phyloP scores from a whole-genome alignment of 257 asterid species.

The Primulina tabacum region DNA sequence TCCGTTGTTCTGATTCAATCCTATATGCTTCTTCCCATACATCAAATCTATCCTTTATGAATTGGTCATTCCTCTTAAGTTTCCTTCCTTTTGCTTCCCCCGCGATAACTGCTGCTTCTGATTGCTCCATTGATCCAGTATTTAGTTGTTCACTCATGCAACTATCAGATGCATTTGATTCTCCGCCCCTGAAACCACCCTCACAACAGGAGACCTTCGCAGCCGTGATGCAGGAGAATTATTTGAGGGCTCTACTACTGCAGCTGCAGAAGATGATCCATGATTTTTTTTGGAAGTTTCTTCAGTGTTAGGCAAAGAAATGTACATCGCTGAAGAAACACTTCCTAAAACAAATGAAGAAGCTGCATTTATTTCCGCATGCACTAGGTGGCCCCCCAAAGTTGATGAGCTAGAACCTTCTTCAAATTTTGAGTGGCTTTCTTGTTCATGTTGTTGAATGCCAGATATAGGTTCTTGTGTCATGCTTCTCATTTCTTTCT shows the following conservation, averaged over 20 bases:
- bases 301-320: constrained; percentile 35
- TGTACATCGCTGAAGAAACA: constrained; percentile 30
- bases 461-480: constrained; percentile 33
- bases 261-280: constrained; percentile 32
- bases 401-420: constrained; percentile 49
- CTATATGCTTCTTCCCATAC: constrained; percentile 94
- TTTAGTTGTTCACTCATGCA: constrained; percentile 32
- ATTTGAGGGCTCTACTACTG: constrained; percentile 31
- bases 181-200: constrained; percentile 33
- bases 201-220: constrained; percentile 46
- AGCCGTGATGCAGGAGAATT: constrained; percentile 39
- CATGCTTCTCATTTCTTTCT: constrained; percentile 31
- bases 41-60: constrained; percentile 64
- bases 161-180: constrained; percentile 41
- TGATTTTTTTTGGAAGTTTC: constrained; percentile 30
- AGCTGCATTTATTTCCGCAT: constrained; percentile 31
- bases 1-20: constrained; percentile 64
- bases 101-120: constrained; percentile 34
- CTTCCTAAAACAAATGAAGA: constrained; percentile 36
- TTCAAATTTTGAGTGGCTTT: constrained; percentile 28
- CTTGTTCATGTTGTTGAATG: constrained; percentile 34
- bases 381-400: constrained; percentile 38
- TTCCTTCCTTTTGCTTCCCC: constrained; percentile 43
- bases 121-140: constrained; percentile 34
- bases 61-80: constrained; percentile 63